Evolutionary conservation across 202 grass and related monocot species (phyloP).

Genomic region (Digitaria exilis): DNA sequence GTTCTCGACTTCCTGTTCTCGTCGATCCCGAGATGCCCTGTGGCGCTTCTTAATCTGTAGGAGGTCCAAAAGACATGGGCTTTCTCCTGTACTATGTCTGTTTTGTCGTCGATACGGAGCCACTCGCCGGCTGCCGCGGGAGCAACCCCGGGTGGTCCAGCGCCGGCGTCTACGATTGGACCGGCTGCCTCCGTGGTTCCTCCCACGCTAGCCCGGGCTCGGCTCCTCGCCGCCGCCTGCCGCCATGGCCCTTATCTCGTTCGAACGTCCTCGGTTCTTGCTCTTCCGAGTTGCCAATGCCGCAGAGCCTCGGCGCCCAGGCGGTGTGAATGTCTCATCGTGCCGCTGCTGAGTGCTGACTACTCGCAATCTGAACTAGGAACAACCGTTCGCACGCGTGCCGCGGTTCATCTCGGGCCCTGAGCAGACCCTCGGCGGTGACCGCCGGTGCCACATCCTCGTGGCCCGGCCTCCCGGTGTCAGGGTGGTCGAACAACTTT

Average conservation of each 20-base stretch:
- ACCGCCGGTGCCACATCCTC: background rate
- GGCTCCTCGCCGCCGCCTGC: conserved; percentile 13
- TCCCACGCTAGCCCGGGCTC: background rate
- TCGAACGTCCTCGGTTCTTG: background rate
- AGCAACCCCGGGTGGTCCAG: background rate
- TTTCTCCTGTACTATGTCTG: conserved; percentile 17
- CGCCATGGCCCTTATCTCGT: background rate
- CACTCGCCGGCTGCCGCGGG: background rate
- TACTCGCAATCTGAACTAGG: background rate
- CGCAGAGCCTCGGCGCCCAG: conserved; percentile 6
- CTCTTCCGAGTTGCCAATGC: conserved; percentile 1
- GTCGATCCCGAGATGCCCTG: conserved; percentile 15
- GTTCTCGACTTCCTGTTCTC: too few species aligned
- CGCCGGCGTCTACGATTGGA: background rate
- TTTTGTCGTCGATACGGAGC: background rate
- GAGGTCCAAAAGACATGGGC: background rate
- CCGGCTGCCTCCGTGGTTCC: background rate
- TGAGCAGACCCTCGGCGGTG: background rate
- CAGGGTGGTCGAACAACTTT: conserved; percentile 3
- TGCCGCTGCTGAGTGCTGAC: background rate
- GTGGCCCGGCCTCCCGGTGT: background rate
- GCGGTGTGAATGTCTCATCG: background rate
- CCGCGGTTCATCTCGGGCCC: background rate
- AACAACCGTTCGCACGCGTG: background rate
- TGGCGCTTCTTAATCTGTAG: conserved; percentile 2